phyloP scores from a whole-genome alignment of 768 basidiomycete species.

The Lentinus brumalis region DNA sequence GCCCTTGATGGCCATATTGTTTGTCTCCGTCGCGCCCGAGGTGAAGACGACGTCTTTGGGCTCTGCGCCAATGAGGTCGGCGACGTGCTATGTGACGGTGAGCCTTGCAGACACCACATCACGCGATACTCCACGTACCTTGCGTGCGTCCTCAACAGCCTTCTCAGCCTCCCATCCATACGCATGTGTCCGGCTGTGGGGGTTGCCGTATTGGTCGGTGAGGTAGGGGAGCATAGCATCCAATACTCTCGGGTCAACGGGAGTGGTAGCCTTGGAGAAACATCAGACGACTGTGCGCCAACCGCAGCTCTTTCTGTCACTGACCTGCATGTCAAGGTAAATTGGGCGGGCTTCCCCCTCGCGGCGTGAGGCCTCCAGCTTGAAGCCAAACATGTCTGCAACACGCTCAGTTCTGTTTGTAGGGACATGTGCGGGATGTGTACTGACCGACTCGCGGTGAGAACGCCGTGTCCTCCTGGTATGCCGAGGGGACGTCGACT shows the following conservation, averaged over 20 bases:
- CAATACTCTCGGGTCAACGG: constrained; percentile 93
- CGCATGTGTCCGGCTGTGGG: constrained; percentile 96
- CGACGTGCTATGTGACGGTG: constrained; percentile 63
- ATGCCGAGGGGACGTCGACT: constrained; percentile 76
- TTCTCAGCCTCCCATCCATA: constrained; percentile 99
- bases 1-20: constrained; percentile 97
- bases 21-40: constrained; percentile 96
- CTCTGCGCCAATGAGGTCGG: constrained; percentile 91
- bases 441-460: constrained; percentile 66
- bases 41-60: constrained; percentile 97
- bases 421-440: not conserved
- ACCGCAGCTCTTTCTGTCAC: constrained; percentile 22
- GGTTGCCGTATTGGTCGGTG: constrained; percentile 96
- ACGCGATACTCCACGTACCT: constrained; percentile 48
- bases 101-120: not conserved
- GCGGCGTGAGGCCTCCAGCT: constrained; percentile 63
- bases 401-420: not conserved
- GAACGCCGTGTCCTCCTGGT: constrained; percentile 69
- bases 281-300: constrained; percentile 1
- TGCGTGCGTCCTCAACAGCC: constrained; percentile 89
- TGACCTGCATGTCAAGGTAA: constrained; percentile 96
- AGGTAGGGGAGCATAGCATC: constrained; percentile 96
- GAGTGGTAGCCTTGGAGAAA: constrained; percentile 82
- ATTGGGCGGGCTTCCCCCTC: constrained; percentile 83
- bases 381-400: constrained; percentile 88